Percentiles rank a stretch among this genome's conserved stretches.
These are phyloP conservation scores for Cardamine occulta DNA, from an alignment of 345 rosid genomes.

Conservation along the genomic window DNA sequence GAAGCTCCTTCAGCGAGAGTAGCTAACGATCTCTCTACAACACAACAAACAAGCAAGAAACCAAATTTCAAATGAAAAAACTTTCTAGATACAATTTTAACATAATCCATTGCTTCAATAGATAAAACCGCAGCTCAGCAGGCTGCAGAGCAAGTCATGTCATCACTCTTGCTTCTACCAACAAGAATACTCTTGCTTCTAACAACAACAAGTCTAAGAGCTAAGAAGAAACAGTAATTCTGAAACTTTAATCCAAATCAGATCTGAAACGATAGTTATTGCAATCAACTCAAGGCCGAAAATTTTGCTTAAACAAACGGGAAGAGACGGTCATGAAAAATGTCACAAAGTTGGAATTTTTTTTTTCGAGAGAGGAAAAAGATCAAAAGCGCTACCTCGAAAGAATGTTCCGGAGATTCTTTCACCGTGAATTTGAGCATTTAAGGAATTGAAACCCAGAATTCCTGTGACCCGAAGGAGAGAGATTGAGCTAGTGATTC, in stretches of 20 bases:
- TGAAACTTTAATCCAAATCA: not conserved
- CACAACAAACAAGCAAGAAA: constrained; percentile 16
- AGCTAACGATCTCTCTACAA: constrained; percentile 59
- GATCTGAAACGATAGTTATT: constrained; percentile 7
- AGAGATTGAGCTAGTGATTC: constrained; percentile 25
- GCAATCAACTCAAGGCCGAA: not conserved
- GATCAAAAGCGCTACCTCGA: constrained; percentile 53
- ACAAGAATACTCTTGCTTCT: not conserved
- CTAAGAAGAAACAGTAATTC: not conserved
- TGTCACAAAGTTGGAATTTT: not conserved
- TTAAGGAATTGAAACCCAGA: constrained; percentile 44
- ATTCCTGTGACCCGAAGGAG: constrained; percentile 39
- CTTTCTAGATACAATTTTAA: not conserved
- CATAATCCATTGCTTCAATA: constrained; percentile 7
- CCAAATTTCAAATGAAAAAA: constrained; percentile 18
- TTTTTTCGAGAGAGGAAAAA: not conserved
- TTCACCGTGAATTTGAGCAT: constrained; percentile 30
- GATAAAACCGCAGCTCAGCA: not conserved
- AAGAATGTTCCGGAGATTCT: constrained; percentile 34
- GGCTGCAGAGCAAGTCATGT: constrained; percentile 2
- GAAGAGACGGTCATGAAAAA: constrained; percentile 1
- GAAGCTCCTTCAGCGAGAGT: constrained; percentile 51
- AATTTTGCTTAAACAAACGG: not conserved
- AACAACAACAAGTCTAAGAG: constrained; percentile 1
- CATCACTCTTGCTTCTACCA: not conserved